A percentile compares a stretch with the other conserved stretches of the same genome.
Conservation (phyloP, 139 green algal genomes). For the Picochlorum sp. region DNA sequence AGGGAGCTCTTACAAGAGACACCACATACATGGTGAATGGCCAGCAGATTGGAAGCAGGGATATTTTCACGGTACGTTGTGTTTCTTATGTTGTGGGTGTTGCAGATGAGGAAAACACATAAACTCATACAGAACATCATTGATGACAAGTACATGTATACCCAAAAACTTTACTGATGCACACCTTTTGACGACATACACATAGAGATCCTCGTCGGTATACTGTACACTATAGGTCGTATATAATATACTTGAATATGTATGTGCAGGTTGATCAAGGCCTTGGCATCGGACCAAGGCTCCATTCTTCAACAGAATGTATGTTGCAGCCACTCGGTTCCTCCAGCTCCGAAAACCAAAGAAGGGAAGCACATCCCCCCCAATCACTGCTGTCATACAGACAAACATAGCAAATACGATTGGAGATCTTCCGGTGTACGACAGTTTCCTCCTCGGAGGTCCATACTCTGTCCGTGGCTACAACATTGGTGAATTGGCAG, state of each 20-base stretch:
- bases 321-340: conserved; percentile 55
- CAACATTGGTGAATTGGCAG: conserved; percentile 86
- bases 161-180: conserved; percentile 37
- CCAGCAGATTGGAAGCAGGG: conserved; percentile 53
- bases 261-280: conserved; percentile 71
- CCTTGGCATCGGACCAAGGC: conserved; percentile 50
- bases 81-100: background rate
- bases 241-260: background rate
- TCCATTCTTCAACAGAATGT: conserved; percentile 69
- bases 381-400: conserved; percentile 73
- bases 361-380: conserved; percentile 23
- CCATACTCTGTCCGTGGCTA: conserved; percentile 88
- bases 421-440: conserved; percentile 87
- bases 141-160: conserved; percentile 13
- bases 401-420: conserved; percentile 52
- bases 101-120: conserved; percentile 4
- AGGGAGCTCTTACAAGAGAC: conserved; percentile 64
- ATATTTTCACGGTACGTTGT: conserved; percentile 48
- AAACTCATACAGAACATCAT: background rate
- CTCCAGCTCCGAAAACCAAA: conserved; percentile 38
- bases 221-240: background rate
- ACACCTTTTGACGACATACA: background rate
- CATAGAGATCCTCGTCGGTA: background rate
- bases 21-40: conserved; percentile 70
- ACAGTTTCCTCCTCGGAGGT: conserved; percentile 88